Base-by-base conservation (phyloP, 2,329 filamentous ascomycete genomes). In the Lasiodiplodia hormozganensis region DNA sequence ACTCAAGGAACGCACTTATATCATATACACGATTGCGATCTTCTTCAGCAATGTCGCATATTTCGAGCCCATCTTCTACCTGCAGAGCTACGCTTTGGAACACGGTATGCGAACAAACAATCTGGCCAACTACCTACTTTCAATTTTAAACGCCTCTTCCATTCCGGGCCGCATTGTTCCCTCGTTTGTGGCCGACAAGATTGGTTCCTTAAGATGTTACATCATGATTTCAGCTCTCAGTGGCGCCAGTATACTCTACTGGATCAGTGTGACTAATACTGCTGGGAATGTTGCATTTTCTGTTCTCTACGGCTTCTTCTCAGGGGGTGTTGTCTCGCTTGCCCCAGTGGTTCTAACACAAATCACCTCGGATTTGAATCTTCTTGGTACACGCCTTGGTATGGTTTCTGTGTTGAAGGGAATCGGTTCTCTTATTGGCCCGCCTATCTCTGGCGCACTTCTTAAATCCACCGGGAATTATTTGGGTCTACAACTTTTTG, bases 401-500 rank as follows among this genome's bases (percentile, higher is more conserved):
- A 87, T 87, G 83, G 80, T 82, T 10, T 89, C 88, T 70, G 81
- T 81, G 0, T 74, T 84, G 49, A 81, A 81, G 2, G 82, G 82
- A 0, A 76, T 88, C 7, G 87, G 86, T 0, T 70, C 88, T 62
- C 71, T 89, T 68, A 80, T 87, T 12, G 87, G 87, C 2, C 86
- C 86, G 2, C 87, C 87, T 0, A 87, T 88, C 65, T 84, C 84
- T 2, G 87, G 87, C n/a, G 84, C 84, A 12, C 86, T 89, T 36
- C 70, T 87, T 68, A 79, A 80, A 6, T 21, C 36, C 18, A 43
- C 57, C 1, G 57, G 25, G 1, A 38, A 60, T 8, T 60, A 60
- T 16, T 3, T 60, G 3, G 57, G 57, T 2, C 12, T 60, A 3
- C 57, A 60, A 16, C 57, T 60, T 2, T 60, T 60, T 16, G 57